Percentiles rank a stretch among this genome's conserved stretches.
phyloP scores from a whole-genome alignment of 495 filamentous ascomycete species.

The Penicillium coffeae region DNA sequence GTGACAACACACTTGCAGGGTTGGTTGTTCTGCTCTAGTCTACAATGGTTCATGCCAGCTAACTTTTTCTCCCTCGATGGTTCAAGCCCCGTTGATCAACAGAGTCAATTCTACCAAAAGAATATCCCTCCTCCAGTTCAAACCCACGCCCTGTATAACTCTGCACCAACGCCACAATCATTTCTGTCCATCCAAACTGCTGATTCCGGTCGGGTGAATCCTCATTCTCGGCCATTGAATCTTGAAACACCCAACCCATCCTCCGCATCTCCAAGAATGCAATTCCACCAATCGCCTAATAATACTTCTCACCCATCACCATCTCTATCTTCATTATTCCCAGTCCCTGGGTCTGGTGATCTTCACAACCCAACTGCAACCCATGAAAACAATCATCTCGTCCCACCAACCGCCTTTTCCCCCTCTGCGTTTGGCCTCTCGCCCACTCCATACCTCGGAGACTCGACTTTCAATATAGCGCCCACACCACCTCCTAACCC shows the following conservation, averaged over 20 bases:
- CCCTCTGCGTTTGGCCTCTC: slow-evolving; percentile 30
- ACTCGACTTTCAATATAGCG: slow-evolving; percentile 22
- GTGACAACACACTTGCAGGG: slow-evolving; percentile 46
- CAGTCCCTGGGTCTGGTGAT: slow-evolving; percentile 20
- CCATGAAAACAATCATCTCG: slow-evolving; percentile 11
- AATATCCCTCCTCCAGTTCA: slow-evolving; percentile 15
- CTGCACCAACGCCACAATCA: slow-evolving; percentile 10
- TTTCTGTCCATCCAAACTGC: slow-evolving; percentile 11
- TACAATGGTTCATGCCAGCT: background rate
- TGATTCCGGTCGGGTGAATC: slow-evolving; percentile 11
- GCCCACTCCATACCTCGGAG: slow-evolving; percentile 31
- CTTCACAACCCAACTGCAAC: background rate
- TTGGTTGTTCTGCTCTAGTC: slow-evolving; percentile 22
- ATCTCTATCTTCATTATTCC: slow-evolving; percentile 22
- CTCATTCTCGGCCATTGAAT: background rate
- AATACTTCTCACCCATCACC: slow-evolving; percentile 10
- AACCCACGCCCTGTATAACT: slow-evolving; percentile 8
- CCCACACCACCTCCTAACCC: slow-evolving; percentile 35
- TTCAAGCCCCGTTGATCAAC: slow-evolving; percentile 13
- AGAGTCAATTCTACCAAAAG: slow-evolving; percentile 19
- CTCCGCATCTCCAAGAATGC: slow-evolving; percentile 15
- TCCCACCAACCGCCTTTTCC: slow-evolving; percentile 27
- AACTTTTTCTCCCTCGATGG: slow-evolving; percentile 1
- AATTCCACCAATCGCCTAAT: slow-evolving; percentile 14
- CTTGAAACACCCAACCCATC: slow-evolving; percentile 5